phyloP scores from a whole-genome alignment of 768 basidiomycete species.

The Lactarius deliciosus region DNA sequence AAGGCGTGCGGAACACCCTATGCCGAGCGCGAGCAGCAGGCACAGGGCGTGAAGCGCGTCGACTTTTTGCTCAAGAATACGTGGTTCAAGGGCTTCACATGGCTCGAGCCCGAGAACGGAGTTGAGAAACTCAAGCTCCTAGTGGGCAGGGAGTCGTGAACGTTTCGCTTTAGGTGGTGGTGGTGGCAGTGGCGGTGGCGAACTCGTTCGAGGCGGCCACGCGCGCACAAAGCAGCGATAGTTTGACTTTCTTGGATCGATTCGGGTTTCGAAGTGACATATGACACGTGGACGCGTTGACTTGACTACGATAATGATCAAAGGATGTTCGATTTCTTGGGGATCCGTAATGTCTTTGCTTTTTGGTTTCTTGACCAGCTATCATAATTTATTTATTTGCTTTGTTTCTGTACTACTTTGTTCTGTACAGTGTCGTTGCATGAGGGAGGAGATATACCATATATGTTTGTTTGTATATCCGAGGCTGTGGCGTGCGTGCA shows the following conservation, averaged over 20 bases:
- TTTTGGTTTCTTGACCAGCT: not conserved
- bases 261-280: not conserved
- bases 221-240: not conserved
- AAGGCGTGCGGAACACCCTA: conserved; percentile 20
- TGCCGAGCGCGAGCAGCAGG: conserved; percentile 18
- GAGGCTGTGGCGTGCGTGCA: not conserved
- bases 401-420: not conserved
- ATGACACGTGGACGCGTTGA: not conserved
- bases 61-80: conserved; percentile 26
- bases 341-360: not conserved
- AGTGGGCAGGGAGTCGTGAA: conserved; percentile 17
- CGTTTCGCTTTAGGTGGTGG: not conserved
- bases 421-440: not conserved
- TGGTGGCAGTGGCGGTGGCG: not conserved
- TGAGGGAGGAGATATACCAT: not conserved
- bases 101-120: conserved; percentile 25
- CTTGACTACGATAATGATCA: not conserved
- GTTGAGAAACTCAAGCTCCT: conserved; percentile 26
- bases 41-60: conserved; percentile 29
- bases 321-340: not conserved
- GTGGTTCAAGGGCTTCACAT: conserved; percentile 28
- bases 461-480: not conserved
- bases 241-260: conserved; percentile 9
- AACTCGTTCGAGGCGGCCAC: not conserved
- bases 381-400: not conserved